These are phyloP conservation scores for Fusarium nygamai DNA, from an alignment of 2,329 filamentous ascomycete genomes.

Conservation along the genomic window DNA sequence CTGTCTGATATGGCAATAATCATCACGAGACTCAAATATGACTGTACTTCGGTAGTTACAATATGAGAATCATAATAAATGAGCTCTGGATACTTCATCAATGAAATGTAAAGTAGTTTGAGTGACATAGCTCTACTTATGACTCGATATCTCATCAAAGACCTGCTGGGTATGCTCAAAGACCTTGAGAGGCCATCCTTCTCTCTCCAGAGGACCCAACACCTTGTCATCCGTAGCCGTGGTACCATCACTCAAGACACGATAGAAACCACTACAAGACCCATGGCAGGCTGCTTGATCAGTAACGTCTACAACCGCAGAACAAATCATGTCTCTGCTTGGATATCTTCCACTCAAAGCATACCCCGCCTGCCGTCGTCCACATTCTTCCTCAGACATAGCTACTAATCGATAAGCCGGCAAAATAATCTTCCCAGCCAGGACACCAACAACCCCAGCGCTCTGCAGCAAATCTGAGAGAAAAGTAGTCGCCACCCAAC, in stretches of 20 bases:
- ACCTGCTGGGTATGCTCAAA: background rate
- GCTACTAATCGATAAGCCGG: background rate
- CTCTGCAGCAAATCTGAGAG: background rate
- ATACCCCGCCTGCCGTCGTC: background rate
- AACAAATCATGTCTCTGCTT: background rate
- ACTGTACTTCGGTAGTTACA: too few species aligned
- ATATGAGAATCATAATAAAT: rapidly evolving
- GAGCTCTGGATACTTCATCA: too few species aligned
- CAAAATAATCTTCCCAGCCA: background rate
- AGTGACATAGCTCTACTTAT: background rate
- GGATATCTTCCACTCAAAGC: background rate
- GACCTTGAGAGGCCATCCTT: background rate
- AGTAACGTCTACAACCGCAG: background rate
- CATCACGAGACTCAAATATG: too few species aligned
- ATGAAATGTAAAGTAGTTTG: background rate
- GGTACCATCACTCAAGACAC: background rate
- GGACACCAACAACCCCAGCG: background rate
- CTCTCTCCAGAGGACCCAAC: background rate
- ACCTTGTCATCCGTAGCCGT: background rate
- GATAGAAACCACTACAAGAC: background rate
- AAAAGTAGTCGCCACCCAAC: background rate
- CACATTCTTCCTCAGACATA: background rate
- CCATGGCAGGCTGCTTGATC: background rate
- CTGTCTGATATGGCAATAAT: too few species aligned
- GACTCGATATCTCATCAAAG: background rate